phyloP scores from a whole-genome alignment of 306 rosid species.

The Lathyrus tuberosus region DNA sequence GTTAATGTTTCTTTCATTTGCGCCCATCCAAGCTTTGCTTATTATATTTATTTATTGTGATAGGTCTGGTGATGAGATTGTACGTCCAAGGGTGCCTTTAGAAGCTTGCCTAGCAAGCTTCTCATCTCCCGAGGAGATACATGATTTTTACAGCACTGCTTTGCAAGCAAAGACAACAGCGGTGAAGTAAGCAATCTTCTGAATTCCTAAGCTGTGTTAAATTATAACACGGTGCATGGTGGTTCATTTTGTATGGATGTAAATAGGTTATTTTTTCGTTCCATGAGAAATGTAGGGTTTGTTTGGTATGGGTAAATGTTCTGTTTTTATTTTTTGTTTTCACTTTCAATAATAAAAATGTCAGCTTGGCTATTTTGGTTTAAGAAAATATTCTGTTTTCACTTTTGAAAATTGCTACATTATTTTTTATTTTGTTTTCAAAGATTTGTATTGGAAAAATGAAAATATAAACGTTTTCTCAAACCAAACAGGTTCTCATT shows the following conservation, averaged over 20 bases:
- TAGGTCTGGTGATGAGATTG: conserved; percentile 76
- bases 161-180: conserved; percentile 91
- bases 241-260: conserved; percentile 3
- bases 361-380: background rate
- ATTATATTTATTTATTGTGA: conserved; percentile 40
- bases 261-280: background rate
- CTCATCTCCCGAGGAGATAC: conserved; percentile 91
- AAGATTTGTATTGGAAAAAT: background rate
- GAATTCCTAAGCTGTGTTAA: conserved; percentile 14
- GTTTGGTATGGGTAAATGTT: background rate
- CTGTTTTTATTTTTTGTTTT: conserved; percentile 11
- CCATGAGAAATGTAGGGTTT: conserved; percentile 5
- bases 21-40: conserved; percentile 36
- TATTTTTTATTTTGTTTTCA: conserved; percentile 1
- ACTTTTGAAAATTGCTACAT: background rate
- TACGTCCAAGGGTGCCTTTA: conserved; percentile 95
- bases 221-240: conserved; percentile 1
- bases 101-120: conserved; percentile 90
- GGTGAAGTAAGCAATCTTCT: conserved; percentile 62
- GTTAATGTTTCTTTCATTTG: conserved; percentile 25
- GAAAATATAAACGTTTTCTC: background rate
- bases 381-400: background rate
- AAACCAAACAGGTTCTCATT: background rate
- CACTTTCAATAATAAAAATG: conserved; percentile 2
- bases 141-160: conserved; percentile 89